Percentiles rank a stretch among this genome's conserved stretches.
Evolutionary conservation across 805 yeast genomes (phyloP).

Genomic region (Monosporozyma aquatica): DNA sequence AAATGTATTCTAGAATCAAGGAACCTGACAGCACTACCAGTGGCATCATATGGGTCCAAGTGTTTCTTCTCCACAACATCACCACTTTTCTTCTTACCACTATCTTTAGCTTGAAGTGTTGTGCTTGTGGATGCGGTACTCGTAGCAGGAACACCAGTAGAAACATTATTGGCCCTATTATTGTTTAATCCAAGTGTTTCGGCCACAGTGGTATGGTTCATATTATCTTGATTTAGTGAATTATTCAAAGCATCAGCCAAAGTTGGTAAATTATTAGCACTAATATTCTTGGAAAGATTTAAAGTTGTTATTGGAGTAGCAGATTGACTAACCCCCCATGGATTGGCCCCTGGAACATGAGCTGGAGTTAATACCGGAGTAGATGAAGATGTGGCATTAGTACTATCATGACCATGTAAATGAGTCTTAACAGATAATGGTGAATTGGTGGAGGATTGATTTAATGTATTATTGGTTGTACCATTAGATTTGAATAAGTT

Average conservation of each 20-base stretch:
- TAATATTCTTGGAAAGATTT: slow-evolving; percentile 18
- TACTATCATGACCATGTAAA: slow-evolving; percentile 13
- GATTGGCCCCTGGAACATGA: slow-evolving; percentile 26
- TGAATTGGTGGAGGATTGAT: slow-evolving; percentile 13
- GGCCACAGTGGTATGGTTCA: neutral
- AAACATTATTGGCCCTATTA: too few relatives aligned
- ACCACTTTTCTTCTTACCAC: slow-evolving; percentile 27
- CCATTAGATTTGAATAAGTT: slow-evolving; percentile 3
- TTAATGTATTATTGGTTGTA: slow-evolving; percentile 4
- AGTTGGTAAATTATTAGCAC: slow-evolving; percentile 23
- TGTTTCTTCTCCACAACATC: slow-evolving; percentile 31
- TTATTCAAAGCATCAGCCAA: slow-evolving; percentile 17
- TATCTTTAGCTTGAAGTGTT: slow-evolving; percentile 10
- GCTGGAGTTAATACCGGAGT: slow-evolving; percentile 28
- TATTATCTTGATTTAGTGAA: neutral
- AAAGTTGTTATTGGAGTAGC: slow-evolving; percentile 23
- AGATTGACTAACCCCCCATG: slow-evolving; percentile 30
- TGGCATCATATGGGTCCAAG: slow-evolving; percentile 40
- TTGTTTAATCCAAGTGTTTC: too few relatives aligned
- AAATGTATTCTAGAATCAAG: slow-evolving; percentile 40
- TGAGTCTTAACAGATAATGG: slow-evolving; percentile 27
- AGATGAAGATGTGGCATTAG: slow-evolving; percentile 6
- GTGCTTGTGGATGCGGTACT: slow-evolving; percentile 18
- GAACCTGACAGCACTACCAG: slow-evolving; percentile 38
- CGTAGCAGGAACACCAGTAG: too few relatives aligned